Percentiles rank a stretch among this genome's conserved stretches.
Conservation (phyloP, 2,329 filamentous ascomycete species). For the Ophiocordyceps camponoti-floridani region DNA sequence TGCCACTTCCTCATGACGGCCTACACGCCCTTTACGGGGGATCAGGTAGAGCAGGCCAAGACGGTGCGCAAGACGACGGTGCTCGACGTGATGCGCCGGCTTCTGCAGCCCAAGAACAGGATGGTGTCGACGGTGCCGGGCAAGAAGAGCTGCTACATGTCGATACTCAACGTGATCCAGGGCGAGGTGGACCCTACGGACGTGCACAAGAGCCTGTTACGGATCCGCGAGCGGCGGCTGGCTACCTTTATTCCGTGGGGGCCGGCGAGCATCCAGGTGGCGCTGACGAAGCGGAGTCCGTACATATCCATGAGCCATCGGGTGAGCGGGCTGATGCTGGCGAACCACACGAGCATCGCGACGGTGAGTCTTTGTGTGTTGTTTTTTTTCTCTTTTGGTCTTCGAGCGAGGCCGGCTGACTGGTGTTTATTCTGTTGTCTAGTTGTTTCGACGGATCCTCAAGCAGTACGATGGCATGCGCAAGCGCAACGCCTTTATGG, state of each 20-base stretch:
- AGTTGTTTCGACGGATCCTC: constrained; percentile 86
- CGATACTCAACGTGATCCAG: constrained; percentile 96
- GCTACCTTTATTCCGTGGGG: constrained; percentile 98
- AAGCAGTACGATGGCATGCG: constrained; percentile 84
- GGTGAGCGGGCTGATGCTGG: constrained; percentile 91
- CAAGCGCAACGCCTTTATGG: constrained; percentile 92
- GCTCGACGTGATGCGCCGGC: constrained; percentile 85
- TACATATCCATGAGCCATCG: constrained; percentile 89
- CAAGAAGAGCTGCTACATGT: constrained; percentile 98
- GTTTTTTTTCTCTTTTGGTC: neutral
- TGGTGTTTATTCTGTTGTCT: neutral
- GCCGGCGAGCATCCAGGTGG: constrained; percentile 92
- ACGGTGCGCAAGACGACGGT: constrained; percentile 97
- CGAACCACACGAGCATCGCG: constrained; percentile 93
- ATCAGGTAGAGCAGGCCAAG: constrained; percentile 92
- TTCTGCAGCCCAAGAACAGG: constrained; percentile 94
- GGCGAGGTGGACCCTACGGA: constrained; percentile 96
- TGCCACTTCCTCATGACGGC: constrained; percentile 98
- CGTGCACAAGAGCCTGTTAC: constrained; percentile 91
- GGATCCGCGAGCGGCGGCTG: constrained; percentile 82
- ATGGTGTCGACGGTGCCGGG: constrained; percentile 95
- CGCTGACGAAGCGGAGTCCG: constrained; percentile 87
- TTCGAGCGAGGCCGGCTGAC: neutral
- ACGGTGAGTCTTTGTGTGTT: constrained; percentile 34
- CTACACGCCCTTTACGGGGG: constrained; percentile 93